Evolutionary conservation across 768 basidiomycete species (phyloP).

Genomic region (Russula ochroleuca): DNA sequence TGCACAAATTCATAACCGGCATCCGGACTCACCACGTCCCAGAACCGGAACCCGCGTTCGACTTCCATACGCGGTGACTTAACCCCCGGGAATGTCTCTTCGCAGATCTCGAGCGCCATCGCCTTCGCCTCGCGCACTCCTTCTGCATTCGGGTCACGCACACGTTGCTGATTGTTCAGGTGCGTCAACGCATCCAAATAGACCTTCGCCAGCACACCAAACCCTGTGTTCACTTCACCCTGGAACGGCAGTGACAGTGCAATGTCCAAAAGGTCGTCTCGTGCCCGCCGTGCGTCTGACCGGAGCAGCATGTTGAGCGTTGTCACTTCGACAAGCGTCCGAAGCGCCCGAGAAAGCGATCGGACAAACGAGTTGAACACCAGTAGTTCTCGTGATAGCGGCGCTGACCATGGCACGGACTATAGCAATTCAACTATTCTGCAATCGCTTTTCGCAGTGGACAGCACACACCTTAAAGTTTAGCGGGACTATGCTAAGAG

Average conservation of each 20-base stretch:
- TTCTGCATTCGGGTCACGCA: constrained; percentile 71
- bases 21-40: constrained; percentile 80
- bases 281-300: constrained; percentile 75
- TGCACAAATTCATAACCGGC: constrained; percentile 18
- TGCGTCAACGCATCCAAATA: constrained; percentile 91
- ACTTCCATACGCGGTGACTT: constrained; percentile 85
- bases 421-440: constrained; percentile 34
- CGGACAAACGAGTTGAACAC: constrained; percentile 98
- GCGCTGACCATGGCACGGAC: constrained; percentile 92
- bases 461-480: constrained; percentile 77
- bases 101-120: constrained; percentile 86
- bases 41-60: constrained; percentile 95
- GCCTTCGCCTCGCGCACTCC: constrained; percentile 79
- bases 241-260: constrained; percentile 93
- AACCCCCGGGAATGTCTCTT: constrained; percentile 91
- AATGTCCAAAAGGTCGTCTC: constrained; percentile 91
- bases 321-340: constrained; percentile 86
- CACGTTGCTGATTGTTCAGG: constrained; percentile 73
- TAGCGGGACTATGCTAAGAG: constrained; percentile 90
- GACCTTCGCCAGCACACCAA: constrained; percentile 95
- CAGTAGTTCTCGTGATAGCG: constrained; percentile 90
- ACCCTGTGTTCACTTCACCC: constrained; percentile 94
- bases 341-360: constrained; percentile 82
- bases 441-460: constrained; percentile 5
- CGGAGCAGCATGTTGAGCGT: constrained; percentile 91